A percentile compares a stretch with the other conserved stretches of the same genome.
phyloP scores from a whole-genome alignment of 306 rosid genomes.

The Mimosa pudica region DNA sequence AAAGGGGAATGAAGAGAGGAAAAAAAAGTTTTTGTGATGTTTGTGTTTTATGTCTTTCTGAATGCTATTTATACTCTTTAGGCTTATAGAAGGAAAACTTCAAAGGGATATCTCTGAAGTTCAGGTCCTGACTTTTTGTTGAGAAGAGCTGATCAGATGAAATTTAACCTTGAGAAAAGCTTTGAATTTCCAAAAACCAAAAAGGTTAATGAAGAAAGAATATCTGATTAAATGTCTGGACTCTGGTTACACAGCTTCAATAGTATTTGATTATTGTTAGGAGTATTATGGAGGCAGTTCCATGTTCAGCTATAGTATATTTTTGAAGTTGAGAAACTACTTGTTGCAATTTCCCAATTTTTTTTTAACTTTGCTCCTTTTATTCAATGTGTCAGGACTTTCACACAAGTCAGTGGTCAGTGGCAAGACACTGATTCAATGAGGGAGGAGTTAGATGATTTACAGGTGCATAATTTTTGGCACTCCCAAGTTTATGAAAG shows the following conservation, averaged over 20 bases:
- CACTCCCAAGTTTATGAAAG: conserved; percentile 21
- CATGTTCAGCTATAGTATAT: conserved; percentile 11
- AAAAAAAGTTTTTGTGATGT: background rate
- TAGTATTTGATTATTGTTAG: background rate
- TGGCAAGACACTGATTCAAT: conserved; percentile 98
- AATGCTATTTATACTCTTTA: background rate
- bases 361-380: conserved; percentile 15
- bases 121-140: background rate
- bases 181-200: background rate
- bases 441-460: conserved; percentile 98
- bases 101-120: background rate
- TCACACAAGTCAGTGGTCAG: conserved; percentile 97
- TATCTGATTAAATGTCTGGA: background rate
- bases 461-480: conserved; percentile 63
- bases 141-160: background rate
- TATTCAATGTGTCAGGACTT: conserved; percentile 65
- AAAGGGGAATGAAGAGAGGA: too few species aligned
- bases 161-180: conserved; percentile 2
- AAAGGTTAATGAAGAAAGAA: background rate
- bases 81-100: background rate
- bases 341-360: conserved; percentile 22
- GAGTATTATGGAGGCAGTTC: conserved; percentile 14
- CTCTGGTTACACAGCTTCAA: background rate
- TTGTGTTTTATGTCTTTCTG: background rate
- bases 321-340: conserved; percentile 26